A percentile compares a stretch with the other conserved stretches of the same genome.
Evolutionary conservation across 176 grass and related monocot genomes (phyloP).

Genomic region (Saccharum spontaneum): DNA sequence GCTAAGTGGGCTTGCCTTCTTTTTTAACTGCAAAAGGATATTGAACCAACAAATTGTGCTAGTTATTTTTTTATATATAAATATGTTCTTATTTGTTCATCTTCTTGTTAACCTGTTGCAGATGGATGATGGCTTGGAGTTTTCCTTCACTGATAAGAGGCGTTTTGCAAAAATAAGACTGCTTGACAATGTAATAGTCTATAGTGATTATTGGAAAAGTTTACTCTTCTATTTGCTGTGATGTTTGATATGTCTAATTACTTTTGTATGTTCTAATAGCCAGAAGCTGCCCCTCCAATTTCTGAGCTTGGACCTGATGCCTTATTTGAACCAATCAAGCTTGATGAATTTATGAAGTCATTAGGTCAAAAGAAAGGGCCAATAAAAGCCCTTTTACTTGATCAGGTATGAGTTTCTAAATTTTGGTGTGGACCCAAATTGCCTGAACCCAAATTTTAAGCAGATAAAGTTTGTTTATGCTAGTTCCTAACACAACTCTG

Average conservation of each 20-base stretch:
- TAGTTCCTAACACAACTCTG: background rate
- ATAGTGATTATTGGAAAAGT: background rate
- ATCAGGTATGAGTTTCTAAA: conserved; percentile 57
- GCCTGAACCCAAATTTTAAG: background rate
- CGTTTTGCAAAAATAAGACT: conserved; percentile 76
- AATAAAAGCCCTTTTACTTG: conserved; percentile 74
- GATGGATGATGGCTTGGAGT: conserved; percentile 75
- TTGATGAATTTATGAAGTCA: conserved; percentile 51
- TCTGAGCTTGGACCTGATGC: conserved; percentile 85
- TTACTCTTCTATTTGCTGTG: background rate
- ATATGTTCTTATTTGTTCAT: background rate
- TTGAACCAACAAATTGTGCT: background rate
- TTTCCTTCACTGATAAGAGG: conserved; percentile 89
- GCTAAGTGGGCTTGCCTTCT: background rate
- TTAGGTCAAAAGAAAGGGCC: conserved; percentile 49
- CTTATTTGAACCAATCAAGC: conserved; percentile 51
- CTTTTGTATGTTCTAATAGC: conserved; percentile 39
- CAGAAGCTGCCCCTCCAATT: conserved; percentile 63
- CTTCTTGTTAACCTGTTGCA: conserved; percentile 31
- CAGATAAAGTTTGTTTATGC: background rate
- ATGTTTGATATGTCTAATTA: background rate
- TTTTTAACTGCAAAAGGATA: conserved; percentile 1
- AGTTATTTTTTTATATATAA: background rate
- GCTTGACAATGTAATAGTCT: conserved; percentile 52
- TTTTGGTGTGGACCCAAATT: background rate